Percentiles rank a stretch among this genome's conserved stretches.
Evolutionary conservation across 2,329 filamentous ascomycete species (phyloP).

Genomic region (Alternaria sp.): DNA sequence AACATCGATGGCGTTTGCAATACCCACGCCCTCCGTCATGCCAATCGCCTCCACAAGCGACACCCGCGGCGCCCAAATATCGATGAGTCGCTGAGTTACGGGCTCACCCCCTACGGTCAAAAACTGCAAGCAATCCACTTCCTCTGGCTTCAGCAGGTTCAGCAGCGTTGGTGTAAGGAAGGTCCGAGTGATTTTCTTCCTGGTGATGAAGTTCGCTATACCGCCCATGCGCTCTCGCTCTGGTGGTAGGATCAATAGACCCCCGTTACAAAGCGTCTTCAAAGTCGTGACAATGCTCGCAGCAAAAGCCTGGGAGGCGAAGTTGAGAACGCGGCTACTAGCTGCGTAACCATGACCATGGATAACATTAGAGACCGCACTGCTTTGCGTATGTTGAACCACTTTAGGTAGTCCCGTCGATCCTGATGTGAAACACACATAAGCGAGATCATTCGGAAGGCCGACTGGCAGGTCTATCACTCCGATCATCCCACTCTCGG

Average conservation of each 20-base stretch:
- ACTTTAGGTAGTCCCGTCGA: slow-evolving; percentile 55
- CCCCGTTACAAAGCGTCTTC: slow-evolving; percentile 6
- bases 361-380: slow-evolving; percentile 2
- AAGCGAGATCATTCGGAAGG: slow-evolving; percentile 34
- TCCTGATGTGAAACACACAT: slow-evolving; percentile 55
- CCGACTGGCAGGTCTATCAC: neutral
- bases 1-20: neutral
- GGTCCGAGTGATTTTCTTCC: slow-evolving; percentile 2
- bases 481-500: neutral
- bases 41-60: slow-evolving; percentile 6
- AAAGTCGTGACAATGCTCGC: slow-evolving; percentile 2
- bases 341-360: slow-evolving; percentile 1
- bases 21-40: slow-evolving; percentile 5
- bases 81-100: slow-evolving; percentile 2
- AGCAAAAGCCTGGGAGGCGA: slow-evolving; percentile 6
- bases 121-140: slow-evolving; percentile 3
- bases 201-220: slow-evolving; percentile 7
- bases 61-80: slow-evolving; percentile 5
- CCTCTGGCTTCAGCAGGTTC: slow-evolving; percentile 2
- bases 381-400: slow-evolving; percentile 36
- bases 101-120: slow-evolving; percentile 6
- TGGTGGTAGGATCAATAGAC: slow-evolving; percentile 2
- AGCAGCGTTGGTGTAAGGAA: slow-evolving; percentile 5
- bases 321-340: slow-evolving; percentile 5
- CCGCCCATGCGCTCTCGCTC: slow-evolving; percentile 8